A percentile compares a stretch with the other conserved stretches of the same genome.
phyloP scores from a whole-genome alignment of 2,329 filamentous ascomycete genomes.

The Mycogone perniciosa region DNA sequence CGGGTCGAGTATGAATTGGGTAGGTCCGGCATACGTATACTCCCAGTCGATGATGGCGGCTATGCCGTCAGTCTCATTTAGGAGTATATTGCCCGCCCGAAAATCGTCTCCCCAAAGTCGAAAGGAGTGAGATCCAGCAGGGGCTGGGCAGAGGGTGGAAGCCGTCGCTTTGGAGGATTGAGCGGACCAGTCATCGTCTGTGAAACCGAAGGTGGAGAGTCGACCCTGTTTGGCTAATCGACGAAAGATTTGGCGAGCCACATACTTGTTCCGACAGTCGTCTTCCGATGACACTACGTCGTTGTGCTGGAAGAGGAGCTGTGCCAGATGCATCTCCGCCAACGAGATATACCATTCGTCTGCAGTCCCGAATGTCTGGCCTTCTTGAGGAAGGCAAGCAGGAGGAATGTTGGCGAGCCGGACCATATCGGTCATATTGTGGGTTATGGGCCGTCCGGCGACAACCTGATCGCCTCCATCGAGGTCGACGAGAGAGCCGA shows the following conservation, averaged over 20 bases:
- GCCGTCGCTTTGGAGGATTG: slow-evolving; percentile 12
- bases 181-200: slow-evolving; percentile 26
- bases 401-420: slow-evolving; percentile 21
- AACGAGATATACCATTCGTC: slow-evolving; percentile 34
- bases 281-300: slow-evolving; percentile 29
- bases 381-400: slow-evolving; percentile 16
- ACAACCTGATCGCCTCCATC: slow-evolving; percentile 22
- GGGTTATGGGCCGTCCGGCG: slow-evolving; percentile 30
- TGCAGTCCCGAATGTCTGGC: slow-evolving; percentile 20
- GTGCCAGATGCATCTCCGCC: slow-evolving; percentile 35
- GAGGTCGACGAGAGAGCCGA: slow-evolving; percentile 31
- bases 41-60: slow-evolving; percentile 37
- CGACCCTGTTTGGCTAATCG: slow-evolving; percentile 23
- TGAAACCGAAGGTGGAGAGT: slow-evolving; percentile 24
- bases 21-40: slow-evolving; percentile 29
- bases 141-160: slow-evolving; percentile 13
- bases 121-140: slow-evolving; percentile 16
- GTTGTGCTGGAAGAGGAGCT: slow-evolving; percentile 36
- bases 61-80: slow-evolving; percentile 22
- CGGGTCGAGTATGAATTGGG: slow-evolving; percentile 28
- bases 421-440: slow-evolving; percentile 37
- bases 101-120: slow-evolving; percentile 31
- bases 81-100: slow-evolving; percentile 25
- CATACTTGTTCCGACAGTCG: slow-evolving; percentile 37
- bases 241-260: slow-evolving; percentile 36